Conservation (phyloP, 306 rosid genomes). For the Albizia julibrissin region DNA sequence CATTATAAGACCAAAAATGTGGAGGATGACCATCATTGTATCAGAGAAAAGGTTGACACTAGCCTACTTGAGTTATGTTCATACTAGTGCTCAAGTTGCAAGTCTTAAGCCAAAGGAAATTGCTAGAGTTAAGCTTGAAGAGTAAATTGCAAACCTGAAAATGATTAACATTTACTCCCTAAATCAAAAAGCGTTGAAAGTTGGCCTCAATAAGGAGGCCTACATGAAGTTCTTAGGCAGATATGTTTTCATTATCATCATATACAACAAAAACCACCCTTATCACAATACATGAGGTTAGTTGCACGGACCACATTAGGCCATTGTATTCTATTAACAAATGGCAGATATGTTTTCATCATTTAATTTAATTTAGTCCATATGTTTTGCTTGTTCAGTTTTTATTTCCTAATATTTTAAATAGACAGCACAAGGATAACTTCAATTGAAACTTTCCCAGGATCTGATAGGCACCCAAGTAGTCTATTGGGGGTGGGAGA, state of each 20-base stretch:
- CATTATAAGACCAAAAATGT: not conserved
- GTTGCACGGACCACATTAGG: not conserved
- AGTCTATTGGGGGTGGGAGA: too few relatives aligned
- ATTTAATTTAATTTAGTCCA: not conserved
- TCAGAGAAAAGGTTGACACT: not conserved
- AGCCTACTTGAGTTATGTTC: not conserved
- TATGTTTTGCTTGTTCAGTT: not conserved
- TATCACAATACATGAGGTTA: too few relatives aligned
- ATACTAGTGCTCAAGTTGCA: not conserved
- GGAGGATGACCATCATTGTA: not conserved
- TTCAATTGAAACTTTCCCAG: not conserved
- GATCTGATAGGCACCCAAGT: too few relatives aligned
- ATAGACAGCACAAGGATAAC: not conserved
- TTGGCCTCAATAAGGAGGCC: not conserved
- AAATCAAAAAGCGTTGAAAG: not conserved
- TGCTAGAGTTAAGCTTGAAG: not conserved
- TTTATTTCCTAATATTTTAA: not conserved
- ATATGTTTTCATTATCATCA: too few relatives aligned
- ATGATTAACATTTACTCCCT: not conserved
- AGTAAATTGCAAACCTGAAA: not conserved
- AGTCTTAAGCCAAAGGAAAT: not conserved
- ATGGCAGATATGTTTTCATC: not conserved
- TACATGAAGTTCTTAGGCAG: not conserved
- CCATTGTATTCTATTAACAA: not conserved
- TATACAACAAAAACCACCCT: not conserved